Evolutionary conservation across 2,329 filamentous ascomycete species (phyloP), one percentile per base, ranked within the genome.

Genomic region (Ceratocystis alfenasii): DNA sequence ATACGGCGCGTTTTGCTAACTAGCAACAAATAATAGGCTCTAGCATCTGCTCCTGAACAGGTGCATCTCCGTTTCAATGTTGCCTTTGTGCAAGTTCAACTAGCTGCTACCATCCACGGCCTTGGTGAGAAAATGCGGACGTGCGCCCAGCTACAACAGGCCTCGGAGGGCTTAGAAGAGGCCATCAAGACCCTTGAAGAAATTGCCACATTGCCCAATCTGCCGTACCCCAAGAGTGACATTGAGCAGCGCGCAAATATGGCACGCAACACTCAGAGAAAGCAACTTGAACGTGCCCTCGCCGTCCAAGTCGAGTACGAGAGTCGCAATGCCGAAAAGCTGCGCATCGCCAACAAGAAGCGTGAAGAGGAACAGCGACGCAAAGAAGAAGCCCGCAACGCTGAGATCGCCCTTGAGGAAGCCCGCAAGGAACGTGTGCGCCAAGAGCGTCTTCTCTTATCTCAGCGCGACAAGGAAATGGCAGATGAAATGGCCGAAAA

Each of bases 1-100:
- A 10, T 36, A 15, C 45, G 22, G 25, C 7, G n/a, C 53, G 36
- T 20, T 55, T 57, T 45, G 22, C 25, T 60, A 59, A 30, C 30
- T 15, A 22, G 7, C 53, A 41, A 50, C 44, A 59, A 46, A 25
- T n/a, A 15, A 5, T 41, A 88, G 83, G 90, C 93, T 30, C 83
- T 95, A 20, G 83, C 85, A 65, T 83, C 88, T 65, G 86, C 89
- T 0, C 89, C 91, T 0, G 88, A 94, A 3, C 90, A 95, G 71
- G 81, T 92, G 36, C 90, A 96, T 75, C 90, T 94, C 75, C 90
- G 94, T 74, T 99, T 99, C 82, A 99, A 99, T 72, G 89, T 99
- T 33, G 94, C 94, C 0, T 99, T 96, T 73, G 90, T 97, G 33
- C 94, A 97, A 73, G 95, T 96, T 69, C 92, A 96, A 74, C 86